Base-by-base conservation (phyloP, 164 flowering plant species). In the Berberis thunbergii region DNA sequence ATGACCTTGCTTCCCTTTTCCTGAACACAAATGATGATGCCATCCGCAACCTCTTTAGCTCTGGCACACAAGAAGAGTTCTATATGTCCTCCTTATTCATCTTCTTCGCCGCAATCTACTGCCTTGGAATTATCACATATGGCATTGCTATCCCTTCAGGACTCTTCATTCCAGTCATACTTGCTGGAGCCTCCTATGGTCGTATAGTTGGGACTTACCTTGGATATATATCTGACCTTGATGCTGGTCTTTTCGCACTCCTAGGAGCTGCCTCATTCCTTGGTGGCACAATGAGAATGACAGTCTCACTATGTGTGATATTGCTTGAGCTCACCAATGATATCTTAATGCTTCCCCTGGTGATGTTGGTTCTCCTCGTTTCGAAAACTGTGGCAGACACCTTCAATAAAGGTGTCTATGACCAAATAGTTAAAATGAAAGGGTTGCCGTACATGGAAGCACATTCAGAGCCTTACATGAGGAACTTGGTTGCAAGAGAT, bases 221-320 rank as follows among this genome's bases (percentile, higher is more conserved):
- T 11, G 80, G 76, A 1, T 52, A 84, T 6, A 12, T 86, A n/a
- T 73, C 89, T 7, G 69, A 64, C 66, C 89, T 93, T n/a, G 96
- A 88, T 52, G 62, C 66, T 0, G 96, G 97, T 39, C 80, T 88
- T 57, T 94, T 84, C 67, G 86, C 95, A 3, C 80, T 94, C 41
- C 86, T 94, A 49, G 97, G 98, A 67, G 90, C 98, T 54, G 97
- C 98, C 7, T 94, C 98, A 8, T 83, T 93, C 69, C 94, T 93
- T 7, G 98, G 96, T 56, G 97, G 97, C 46, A 87, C 95, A 44
- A 94, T 94, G 98, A 84, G 97, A 61, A 91, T 88, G 98, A 94
- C 97, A 0, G 98, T 94, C 39, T 94, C 96, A 1, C 80, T 94
- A 1, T 94, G 98, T 69, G 87, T 94, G 66, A 94, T 94, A 54